Evolutionary conservation across 352 stramenopile species (phyloP).

Genomic region (Phytopythium litorale): DNA sequence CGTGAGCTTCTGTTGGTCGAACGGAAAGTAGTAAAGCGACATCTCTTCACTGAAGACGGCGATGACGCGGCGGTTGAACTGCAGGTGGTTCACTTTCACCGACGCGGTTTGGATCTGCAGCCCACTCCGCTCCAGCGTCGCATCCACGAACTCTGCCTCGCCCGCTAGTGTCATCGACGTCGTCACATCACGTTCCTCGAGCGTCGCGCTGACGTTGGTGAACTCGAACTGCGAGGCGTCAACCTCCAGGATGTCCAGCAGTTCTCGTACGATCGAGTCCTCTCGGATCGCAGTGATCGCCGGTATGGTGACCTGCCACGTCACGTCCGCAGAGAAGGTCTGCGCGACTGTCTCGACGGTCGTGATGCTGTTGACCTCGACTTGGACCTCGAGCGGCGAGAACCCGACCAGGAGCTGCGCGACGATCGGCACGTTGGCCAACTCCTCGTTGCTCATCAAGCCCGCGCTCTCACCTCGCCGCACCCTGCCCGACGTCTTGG

Average conservation of each 20-base stretch:
- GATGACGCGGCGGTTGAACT: constrained; percentile 35
- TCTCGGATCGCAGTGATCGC: constrained; percentile 36
- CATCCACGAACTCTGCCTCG: constrained; percentile 21
- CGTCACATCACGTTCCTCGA: constrained; percentile 28
- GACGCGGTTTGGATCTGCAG: constrained; percentile 8
- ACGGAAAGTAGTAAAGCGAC: constrained; percentile 49
- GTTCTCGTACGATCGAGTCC: constrained; percentile 33
- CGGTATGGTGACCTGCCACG: constrained; percentile 37
- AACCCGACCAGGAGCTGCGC: constrained; percentile 32
- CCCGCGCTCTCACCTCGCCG: not conserved
- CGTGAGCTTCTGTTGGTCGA: constrained; percentile 56
- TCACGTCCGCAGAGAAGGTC: constrained; percentile 44
- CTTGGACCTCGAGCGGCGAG: constrained; percentile 26
- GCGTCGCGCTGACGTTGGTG: constrained; percentile 33
- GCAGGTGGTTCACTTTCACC: constrained; percentile 27
- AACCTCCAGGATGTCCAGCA: constrained; percentile 38
- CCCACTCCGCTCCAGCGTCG: constrained; percentile 14
- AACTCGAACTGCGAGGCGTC: constrained; percentile 41
- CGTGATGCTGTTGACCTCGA: constrained; percentile 35
- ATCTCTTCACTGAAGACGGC: constrained; percentile 57
- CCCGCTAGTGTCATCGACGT: constrained; percentile 25
- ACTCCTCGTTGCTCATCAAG: constrained; percentile 2
- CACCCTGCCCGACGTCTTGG: constrained; percentile 1
- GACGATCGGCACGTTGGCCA: not conserved
- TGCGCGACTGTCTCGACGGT: constrained; percentile 40